Evolutionary conservation across 129 eudicot genomes (phyloP).

Genomic region (Pulicaria dysenterica): DNA sequence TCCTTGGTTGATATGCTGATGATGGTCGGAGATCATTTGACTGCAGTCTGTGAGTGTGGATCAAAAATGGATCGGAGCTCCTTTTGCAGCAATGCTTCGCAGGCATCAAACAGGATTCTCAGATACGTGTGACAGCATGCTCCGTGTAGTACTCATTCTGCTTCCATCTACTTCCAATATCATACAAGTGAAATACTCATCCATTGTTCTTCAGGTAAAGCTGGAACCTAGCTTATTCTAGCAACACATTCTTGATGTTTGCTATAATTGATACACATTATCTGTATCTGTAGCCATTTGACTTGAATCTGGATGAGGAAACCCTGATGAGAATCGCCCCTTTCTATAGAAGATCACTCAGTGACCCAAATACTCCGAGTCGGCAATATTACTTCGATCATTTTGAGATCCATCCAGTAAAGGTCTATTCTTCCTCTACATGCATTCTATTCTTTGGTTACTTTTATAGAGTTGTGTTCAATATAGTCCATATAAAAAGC

Average conservation of each 20-base stretch:
- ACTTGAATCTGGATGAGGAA: conserved; percentile 95
- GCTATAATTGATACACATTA: conserved; percentile 15
- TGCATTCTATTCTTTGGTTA: background rate
- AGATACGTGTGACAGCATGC: conserved; percentile 54
- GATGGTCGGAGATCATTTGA: background rate
- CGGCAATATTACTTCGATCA: conserved; percentile 94
- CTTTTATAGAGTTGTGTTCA: no score
- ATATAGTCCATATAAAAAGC: no score
- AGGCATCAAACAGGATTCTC: conserved; percentile 63
- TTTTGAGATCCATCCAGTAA: conserved; percentile 97
- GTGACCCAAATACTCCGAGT: conserved; percentile 74
- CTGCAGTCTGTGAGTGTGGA: conserved; percentile 82
- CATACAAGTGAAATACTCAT: conserved; percentile 72
- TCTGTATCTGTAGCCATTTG: conserved; percentile 73
- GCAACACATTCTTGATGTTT: background rate
- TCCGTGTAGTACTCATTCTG: conserved; percentile 60
- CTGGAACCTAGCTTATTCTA: conserved; percentile 2
- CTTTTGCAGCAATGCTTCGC: conserved; percentile 92
- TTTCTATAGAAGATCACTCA: conserved; percentile 92
- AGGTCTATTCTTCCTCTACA: conserved; percentile 47
- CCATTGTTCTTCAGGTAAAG: conserved; percentile 89
- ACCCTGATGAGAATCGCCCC: conserved; percentile 91
- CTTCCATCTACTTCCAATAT: conserved; percentile 67
- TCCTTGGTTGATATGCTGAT: conserved; percentile 6
- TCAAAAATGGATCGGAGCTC: conserved; percentile 95